Evolutionary conservation across 2,329 filamentous ascomycete genomes (phyloP), one percentile per base, ranked within the genome.

Genomic region (Colletotrichum aenigma): DNA sequence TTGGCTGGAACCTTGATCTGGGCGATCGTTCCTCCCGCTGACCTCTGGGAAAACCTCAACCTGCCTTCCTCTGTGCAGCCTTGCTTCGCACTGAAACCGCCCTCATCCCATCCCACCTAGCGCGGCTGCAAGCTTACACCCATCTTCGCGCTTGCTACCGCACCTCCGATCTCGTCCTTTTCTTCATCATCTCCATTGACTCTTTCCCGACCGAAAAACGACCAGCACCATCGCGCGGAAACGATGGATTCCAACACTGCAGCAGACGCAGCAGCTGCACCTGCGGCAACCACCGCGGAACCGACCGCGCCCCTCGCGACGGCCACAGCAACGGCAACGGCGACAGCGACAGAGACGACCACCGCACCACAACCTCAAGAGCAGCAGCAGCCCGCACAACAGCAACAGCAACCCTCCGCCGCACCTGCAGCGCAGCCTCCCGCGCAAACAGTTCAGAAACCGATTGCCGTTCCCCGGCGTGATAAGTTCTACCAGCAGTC

Each of bases 401-500:
- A 66, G 24, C 67, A 66, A 21, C 65, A 61, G 60, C 67, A 74
- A 12, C 66, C 72, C 34, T 60, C 43, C 21, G 30, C 72, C 13
- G 38, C 61, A 38, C 71, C 55, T 48, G 69, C 32, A 32, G 58
- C 72, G 65, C 72, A 73, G 48, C 58, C 62, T 52, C 24, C 69
- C 58, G 64, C 71, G 56, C 71, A 78, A 66, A 66, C 76, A 58
- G 76, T 70, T 52, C 74, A 64, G 77, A 71, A 71, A 76, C 67
- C 61, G 74, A 68, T 77, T 77, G 66, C 74, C 38, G 78, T 75
- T 18, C 71, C 80, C 74, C 82, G 82, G 66, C 89, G 91, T 80
- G 91, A 93, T 81, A 83, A 84, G 66, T 91, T 85, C 81, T 92
- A 92, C 80, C 82, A 89, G 78, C 91, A 94, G 85, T 94, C 94